Conservation (phyloP, 148 eudicot genomes). For the Rhododendron williamsianum region DNA sequence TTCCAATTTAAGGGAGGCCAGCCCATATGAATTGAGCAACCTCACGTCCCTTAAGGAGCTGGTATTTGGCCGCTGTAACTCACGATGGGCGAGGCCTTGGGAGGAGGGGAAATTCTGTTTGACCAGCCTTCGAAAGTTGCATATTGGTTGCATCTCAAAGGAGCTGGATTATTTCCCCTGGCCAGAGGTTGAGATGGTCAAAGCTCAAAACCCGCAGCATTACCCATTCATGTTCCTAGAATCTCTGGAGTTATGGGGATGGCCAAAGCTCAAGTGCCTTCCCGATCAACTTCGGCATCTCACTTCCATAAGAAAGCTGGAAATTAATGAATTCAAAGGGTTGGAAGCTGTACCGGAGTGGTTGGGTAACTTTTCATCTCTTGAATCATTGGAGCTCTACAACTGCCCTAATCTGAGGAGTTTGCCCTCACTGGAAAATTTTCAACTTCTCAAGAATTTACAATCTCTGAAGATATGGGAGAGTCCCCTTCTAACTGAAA, state of each 20-base stretch:
- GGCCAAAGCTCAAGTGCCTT: background rate
- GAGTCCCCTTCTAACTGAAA: background rate
- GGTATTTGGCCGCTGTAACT: background rate
- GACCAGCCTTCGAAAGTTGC: background rate
- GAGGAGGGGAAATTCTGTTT: background rate
- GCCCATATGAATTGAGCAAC: too few relatives aligned
- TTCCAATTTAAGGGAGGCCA: background rate
- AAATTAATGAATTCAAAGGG: rapidly evolving
- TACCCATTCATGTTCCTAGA: too few relatives aligned
- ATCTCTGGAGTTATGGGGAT: background rate
- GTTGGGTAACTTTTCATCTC: background rate
- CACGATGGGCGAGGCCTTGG: background rate
- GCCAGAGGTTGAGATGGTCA: too few relatives aligned
- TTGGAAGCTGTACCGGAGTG: background rate
- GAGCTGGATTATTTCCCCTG: too few relatives aligned
- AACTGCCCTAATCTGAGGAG: background rate
- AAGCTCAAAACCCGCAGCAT: too few relatives aligned
- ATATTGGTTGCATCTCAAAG: too few relatives aligned
- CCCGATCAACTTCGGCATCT: background rate
- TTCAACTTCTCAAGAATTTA: background rate
- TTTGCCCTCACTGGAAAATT: background rate
- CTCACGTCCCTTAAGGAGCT: background rate
- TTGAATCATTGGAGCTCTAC: background rate
- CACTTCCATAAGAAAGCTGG: background rate
- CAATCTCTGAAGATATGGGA: background rate